These are phyloP conservation scores for Diaporthe sp. DNA, from an alignment of 2,329 filamentous ascomycete genomes.

Conservation along the genomic window DNA sequence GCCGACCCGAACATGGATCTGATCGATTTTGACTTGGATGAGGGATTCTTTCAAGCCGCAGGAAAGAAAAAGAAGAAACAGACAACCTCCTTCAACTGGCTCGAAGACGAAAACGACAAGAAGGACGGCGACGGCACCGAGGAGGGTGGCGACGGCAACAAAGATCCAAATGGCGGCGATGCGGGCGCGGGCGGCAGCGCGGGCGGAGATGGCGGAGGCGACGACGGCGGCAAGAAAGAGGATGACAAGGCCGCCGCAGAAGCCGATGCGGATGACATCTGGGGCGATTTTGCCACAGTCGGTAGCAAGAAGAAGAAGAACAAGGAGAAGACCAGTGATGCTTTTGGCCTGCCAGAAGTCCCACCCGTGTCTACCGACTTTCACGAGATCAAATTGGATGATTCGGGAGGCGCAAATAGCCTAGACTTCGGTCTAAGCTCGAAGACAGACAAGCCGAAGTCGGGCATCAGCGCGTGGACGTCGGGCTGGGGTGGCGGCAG, in stretches of 20 bases:
- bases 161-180: conserved; percentile 52
- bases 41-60: conserved; percentile 67
- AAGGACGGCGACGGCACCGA: conserved; percentile 55
- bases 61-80: conserved; percentile 71
- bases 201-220: conserved; percentile 55
- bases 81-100: conserved; percentile 56
- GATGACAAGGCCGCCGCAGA: conserved; percentile 50
- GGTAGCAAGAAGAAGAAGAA: conserved; percentile 70
- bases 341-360: conserved; percentile 44
- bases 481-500: conserved; percentile 69
- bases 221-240: conserved; percentile 50
- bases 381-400: conserved; percentile 77
- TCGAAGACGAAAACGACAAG: conserved; percentile 60
- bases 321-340: conserved; percentile 53
- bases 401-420: conserved; percentile 53
- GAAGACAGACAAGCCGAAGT: conserved; percentile 35
- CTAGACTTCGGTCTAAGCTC: conserved; percentile 68
- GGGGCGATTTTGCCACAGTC: conserved; percentile 60
- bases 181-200: conserved; percentile 47
- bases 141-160: conserved; percentile 52
- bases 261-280: conserved; percentile 60
- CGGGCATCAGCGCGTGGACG: conserved; percentile 70
- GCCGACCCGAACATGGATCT: conserved; percentile 59
- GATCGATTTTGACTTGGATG: conserved; percentile 70
- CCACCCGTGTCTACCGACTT: conserved; percentile 59